Conservation (phyloP, 345 rosid species). For the Schrenkiella parvula region DNA sequence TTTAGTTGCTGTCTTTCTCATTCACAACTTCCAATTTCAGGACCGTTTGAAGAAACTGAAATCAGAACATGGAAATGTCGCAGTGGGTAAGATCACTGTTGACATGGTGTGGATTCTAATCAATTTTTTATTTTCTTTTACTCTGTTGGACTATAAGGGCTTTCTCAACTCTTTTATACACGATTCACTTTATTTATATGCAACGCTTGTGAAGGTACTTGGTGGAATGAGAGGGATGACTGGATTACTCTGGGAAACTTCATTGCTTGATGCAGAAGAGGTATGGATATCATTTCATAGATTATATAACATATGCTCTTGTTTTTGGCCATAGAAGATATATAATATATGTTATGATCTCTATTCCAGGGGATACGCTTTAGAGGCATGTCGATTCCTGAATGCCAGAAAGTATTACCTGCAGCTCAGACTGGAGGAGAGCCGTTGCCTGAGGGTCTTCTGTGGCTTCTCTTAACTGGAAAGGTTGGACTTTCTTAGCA, state of each 20-base stretch:
- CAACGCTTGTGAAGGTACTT: conserved; percentile 53
- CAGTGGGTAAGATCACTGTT: conserved; percentile 73
- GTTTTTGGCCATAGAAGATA: neutral
- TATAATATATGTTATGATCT: neutral
- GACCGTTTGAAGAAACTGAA: conserved; percentile 83
- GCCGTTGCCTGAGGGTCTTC: conserved; percentile 93
- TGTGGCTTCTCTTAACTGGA: conserved; percentile 97
- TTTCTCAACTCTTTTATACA: neutral
- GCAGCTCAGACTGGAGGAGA: conserved; percentile 83
- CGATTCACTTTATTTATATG: neutral
- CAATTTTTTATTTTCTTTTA: neutral
- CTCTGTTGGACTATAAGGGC: neutral
- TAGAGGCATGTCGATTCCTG: conserved; percentile 87
- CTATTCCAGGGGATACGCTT: conserved; percentile 80
- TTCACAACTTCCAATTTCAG: conserved; percentile 33
- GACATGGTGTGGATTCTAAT: conserved; percentile 59
- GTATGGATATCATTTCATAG: conserved; percentile 28
- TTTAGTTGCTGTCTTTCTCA: neutral
- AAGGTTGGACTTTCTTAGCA: conserved; percentile 44
- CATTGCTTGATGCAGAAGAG: conserved; percentile 94
- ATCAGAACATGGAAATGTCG: conserved; percentile 75
- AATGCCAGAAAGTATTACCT: conserved; percentile 86
- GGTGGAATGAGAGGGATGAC: conserved; percentile 99
- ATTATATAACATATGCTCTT: neutral
- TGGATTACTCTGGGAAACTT: conserved; percentile 92